phyloP scores from a whole-genome alignment of 768 basidiomycete species.

The Agaricus blazei region DNA sequence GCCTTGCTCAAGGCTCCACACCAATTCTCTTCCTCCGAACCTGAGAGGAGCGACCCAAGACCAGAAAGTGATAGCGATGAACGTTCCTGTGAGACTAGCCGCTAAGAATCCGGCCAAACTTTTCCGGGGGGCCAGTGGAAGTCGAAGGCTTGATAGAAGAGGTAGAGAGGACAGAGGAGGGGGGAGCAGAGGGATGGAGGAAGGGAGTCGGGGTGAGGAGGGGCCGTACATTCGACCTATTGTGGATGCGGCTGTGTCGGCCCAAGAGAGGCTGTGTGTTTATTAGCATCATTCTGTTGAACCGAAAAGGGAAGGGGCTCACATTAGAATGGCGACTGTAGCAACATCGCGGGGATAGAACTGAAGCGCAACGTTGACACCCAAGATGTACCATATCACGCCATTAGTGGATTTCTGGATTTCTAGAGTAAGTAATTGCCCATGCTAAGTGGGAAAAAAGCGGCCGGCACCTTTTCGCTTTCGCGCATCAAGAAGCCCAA shows the following conservation, averaged over 20 bases:
- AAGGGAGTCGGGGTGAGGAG: constrained; percentile 50
- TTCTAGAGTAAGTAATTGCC: not conserved
- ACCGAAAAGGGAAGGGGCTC: constrained; percentile 22
- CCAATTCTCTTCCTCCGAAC: constrained; percentile 27
- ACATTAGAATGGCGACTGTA: constrained; percentile 88
- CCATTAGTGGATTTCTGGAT: constrained; percentile 70
- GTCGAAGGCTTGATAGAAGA: constrained; percentile 28
- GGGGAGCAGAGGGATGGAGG: constrained; percentile 21
- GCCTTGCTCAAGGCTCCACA: constrained; percentile 41
- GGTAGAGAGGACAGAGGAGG: not conserved
- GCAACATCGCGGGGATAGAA: constrained; percentile 84
- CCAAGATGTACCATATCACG: constrained; percentile 87
- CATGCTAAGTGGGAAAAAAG: not conserved
- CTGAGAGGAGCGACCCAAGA: constrained; percentile 48
- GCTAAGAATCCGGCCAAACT: constrained; percentile 82
- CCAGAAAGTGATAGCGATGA: constrained; percentile 72
- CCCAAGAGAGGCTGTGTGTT: constrained; percentile 81
- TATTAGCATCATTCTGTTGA: too few species aligned
- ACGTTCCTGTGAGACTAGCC: constrained; percentile 66
- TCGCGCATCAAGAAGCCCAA: constrained; percentile 90
- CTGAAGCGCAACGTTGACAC: constrained; percentile 71
- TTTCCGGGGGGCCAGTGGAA: constrained; percentile 79
- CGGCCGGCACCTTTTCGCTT: constrained; percentile 60
- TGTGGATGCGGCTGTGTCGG: constrained; percentile 91
- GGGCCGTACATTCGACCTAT: constrained; percentile 81